Conservation (phyloP, 805 yeast genomes). For the Wickerhamomyces chambardii region DNA sequence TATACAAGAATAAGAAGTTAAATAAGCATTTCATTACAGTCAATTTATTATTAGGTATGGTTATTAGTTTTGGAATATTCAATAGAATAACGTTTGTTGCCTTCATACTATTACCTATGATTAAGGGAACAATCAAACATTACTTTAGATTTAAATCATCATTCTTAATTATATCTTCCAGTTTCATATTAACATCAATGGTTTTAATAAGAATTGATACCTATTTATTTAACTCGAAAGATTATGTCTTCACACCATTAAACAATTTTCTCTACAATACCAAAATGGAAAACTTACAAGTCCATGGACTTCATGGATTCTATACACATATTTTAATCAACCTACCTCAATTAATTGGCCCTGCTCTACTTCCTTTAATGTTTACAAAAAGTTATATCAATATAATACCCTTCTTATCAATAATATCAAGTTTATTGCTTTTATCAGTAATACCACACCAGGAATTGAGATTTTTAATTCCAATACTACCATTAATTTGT, state of each 20-base stretch:
- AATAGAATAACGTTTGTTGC: constrained; percentile 80
- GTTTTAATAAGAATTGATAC: constrained; percentile 50
- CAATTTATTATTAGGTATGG: constrained; percentile 30
- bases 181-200: constrained; percentile 26
- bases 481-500: constrained; percentile 64
- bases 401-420: constrained; percentile 50
- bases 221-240: constrained; percentile 18
- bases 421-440: constrained; percentile 49
- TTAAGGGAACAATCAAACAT: constrained; percentile 31
- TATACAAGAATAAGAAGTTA: constrained; percentile 3
- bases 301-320: constrained; percentile 79
- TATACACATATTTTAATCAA: constrained; percentile 70
- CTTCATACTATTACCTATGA: constrained; percentile 59
- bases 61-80: constrained; percentile 63
- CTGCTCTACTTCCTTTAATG: constrained; percentile 42
- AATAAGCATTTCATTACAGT: constrained; percentile 9
- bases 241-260: constrained; percentile 52
- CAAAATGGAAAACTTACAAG: constrained; percentile 43
- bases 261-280: constrained; percentile 73
- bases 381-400: constrained; percentile 19
- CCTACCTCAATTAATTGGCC: constrained; percentile 78
- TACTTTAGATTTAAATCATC: constrained; percentile 25
- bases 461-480: constrained; percentile 81
- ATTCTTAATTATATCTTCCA: constrained; percentile 19
- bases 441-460: constrained; percentile 84